Percentiles rank a stretch among this genome's conserved stretches.
Evolutionary conservation across 1,139 yeast genomes (phyloP).

Genomic region (Yamadazyma dendronema): DNA sequence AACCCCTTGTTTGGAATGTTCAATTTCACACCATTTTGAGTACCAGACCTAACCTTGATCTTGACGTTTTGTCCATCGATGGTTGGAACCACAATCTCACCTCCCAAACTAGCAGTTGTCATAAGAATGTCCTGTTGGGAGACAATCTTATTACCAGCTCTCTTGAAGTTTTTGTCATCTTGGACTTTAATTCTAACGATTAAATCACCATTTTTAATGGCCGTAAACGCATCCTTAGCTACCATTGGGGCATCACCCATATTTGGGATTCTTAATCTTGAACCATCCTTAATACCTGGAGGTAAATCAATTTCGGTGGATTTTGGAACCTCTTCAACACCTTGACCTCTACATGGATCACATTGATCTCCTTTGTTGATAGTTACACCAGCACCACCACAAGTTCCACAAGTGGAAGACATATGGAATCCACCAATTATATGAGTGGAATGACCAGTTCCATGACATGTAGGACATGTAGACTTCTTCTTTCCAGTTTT

Average conservation of each 20-base stretch:
- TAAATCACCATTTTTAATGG: slow-evolving; percentile 78
- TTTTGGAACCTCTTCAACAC: slow-evolving; percentile 69
- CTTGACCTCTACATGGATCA: slow-evolving; percentile 81
- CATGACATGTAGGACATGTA: slow-evolving; percentile 87
- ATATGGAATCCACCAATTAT: slow-evolving; percentile 93
- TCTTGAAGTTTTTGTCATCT: slow-evolving; percentile 67
- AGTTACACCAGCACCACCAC: slow-evolving; percentile 86
- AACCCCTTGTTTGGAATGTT: slow-evolving; percentile 88
- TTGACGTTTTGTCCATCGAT: slow-evolving; percentile 73
- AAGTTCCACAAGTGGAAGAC: slow-evolving; percentile 87
- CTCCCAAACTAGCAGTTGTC: slow-evolving; percentile 97
- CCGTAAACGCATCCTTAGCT: slow-evolving; percentile 63
- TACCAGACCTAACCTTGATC: slow-evolving; percentile 82
- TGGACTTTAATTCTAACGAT: slow-evolving; percentile 76
- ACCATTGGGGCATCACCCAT: slow-evolving; percentile 88
- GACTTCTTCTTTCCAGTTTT: slow-evolving; percentile 72
- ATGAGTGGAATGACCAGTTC: slow-evolving; percentile 89
- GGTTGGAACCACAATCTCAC: slow-evolving; percentile 84
- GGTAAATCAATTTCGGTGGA: slow-evolving; percentile 81
- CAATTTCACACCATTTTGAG: slow-evolving; percentile 72
- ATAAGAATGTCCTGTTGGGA: slow-evolving; percentile 70
- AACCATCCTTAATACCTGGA: slow-evolving; percentile 84
- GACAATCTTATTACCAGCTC: slow-evolving; percentile 64
- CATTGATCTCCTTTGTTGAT: slow-evolving; percentile 73
- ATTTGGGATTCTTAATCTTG: slow-evolving; percentile 77